A percentile compares a stretch with the other conserved stretches of the same genome.
Conservation (phyloP, 306 rosid genomes). For the Corylus heterophylla region DNA sequence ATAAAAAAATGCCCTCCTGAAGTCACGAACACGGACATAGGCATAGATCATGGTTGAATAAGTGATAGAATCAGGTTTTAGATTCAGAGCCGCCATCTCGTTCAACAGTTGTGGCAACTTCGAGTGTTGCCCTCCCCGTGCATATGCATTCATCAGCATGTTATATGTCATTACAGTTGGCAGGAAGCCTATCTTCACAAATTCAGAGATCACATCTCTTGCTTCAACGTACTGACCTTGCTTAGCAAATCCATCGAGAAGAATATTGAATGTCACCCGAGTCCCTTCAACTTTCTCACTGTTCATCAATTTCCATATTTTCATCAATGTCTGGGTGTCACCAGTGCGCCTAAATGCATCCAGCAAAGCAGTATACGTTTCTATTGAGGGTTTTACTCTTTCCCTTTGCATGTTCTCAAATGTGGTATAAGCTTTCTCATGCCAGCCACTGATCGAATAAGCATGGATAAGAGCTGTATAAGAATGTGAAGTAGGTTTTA, state of each 20-base stretch:
- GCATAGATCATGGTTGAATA: constrained; percentile 85
- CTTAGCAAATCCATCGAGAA: constrained; percentile 87
- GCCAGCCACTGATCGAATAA: constrained; percentile 76
- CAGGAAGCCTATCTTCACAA: constrained; percentile 65
- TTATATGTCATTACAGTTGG: constrained; percentile 85
- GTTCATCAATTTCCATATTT: constrained; percentile 78
- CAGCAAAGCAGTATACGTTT: constrained; percentile 79
- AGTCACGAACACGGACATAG: constrained; percentile 69
- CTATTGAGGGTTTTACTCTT: constrained; percentile 75
- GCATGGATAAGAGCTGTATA: constrained; percentile 90
- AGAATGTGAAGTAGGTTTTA: constrained; percentile 74
- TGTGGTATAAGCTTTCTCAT: constrained; percentile 72
- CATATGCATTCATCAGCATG: constrained; percentile 87
- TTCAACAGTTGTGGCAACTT: constrained; percentile 76
- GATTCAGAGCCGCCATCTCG: constrained; percentile 67
- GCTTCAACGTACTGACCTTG: constrained; percentile 83
- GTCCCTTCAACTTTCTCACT: constrained; percentile 66
- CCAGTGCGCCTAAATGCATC: constrained; percentile 86
- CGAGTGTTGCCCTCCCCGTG: constrained; percentile 75
- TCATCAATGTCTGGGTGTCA: constrained; percentile 65
- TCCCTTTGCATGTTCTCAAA: constrained; percentile 75
- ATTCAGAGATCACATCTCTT: constrained; percentile 74
- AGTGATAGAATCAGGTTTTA: constrained; percentile 82
- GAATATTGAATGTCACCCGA: constrained; percentile 65
- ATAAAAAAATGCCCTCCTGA: constrained; percentile 64